A percentile compares a stretch with the other conserved stretches of the same genome.
Conservation (phyloP, 2,329 filamentous ascomycete genomes). For the Botrytis paeoniae region DNA sequence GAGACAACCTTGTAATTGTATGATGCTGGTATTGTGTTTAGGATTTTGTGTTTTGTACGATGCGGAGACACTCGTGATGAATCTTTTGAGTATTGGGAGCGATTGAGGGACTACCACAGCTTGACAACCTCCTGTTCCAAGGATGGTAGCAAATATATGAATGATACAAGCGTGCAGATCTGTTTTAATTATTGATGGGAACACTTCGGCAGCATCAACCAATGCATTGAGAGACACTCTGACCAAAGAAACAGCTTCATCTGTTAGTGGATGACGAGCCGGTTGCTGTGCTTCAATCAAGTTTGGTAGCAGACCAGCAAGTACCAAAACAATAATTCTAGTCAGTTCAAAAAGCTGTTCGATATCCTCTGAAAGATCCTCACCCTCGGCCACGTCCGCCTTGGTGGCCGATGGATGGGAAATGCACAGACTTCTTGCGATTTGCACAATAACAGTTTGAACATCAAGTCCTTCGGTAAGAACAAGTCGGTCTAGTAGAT, state of each 20-base stretch:
- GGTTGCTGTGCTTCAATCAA: constrained; percentile 61
- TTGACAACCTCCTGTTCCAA: constrained; percentile 85
- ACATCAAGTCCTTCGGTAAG: constrained; percentile 87
- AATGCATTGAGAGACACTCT: constrained; percentile 79
- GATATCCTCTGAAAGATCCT: constrained; percentile 90
- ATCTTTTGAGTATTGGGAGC: constrained; percentile 86
- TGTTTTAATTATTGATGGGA: constrained; percentile 93
- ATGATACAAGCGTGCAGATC: constrained; percentile 95
- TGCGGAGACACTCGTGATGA: constrained; percentile 70
- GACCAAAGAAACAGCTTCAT: constrained; percentile 80
- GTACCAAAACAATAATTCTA: constrained; percentile 88
- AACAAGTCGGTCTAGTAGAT: constrained; percentile 86
- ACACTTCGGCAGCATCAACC: constrained; percentile 91
- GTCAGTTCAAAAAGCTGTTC: constrained; percentile 97
- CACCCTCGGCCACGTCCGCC: constrained; percentile 62
- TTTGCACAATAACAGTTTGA: constrained; percentile 89
- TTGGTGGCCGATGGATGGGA: constrained; percentile 85
- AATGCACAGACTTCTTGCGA: constrained; percentile 84
- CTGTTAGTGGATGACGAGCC: constrained; percentile 73
- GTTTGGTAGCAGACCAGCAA: constrained; percentile 84
- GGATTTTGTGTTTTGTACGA: constrained; percentile 41
- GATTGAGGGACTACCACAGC: constrained; percentile 84
- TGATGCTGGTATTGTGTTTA: constrained; percentile 39
- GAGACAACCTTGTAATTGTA: constrained; percentile 76
- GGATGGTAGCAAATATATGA: constrained; percentile 91